Evolutionary conservation across 108 stramenopile species (phyloP).

Genomic region (Epipyxis sp.): DNA sequence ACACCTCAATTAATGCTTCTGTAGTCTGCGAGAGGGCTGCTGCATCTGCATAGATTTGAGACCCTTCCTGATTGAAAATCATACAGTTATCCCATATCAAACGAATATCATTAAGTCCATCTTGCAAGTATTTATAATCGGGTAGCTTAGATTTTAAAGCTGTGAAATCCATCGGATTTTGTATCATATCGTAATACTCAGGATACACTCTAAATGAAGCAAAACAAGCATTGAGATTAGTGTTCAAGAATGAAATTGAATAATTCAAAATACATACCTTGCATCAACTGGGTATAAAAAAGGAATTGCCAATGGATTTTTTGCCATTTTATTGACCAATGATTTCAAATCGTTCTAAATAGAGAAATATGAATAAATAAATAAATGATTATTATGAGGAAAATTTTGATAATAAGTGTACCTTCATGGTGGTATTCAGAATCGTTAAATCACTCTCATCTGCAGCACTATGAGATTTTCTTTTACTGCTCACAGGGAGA

Average conservation of each 20-base stretch:
- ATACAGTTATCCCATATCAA: conserved; percentile 26
- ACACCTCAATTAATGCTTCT: neutral
- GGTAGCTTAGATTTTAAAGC: neutral
- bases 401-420: neutral
- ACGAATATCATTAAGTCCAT: neutral
- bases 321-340: neutral
- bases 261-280: neutral
- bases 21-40: neutral
- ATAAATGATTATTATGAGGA: neutral
- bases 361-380: neutral
- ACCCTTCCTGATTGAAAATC: conserved; percentile 10
- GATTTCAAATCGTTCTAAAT: neutral
- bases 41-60: neutral
- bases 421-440: neutral
- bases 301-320: conserved; percentile 1
- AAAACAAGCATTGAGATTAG: neutral
- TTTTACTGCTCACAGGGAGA: no score
- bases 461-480: no score
- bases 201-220: neutral
- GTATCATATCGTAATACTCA: conserved; percentile 21
- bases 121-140: neutral
- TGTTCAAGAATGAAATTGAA: neutral
- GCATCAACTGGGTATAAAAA: conserved; percentile 25
- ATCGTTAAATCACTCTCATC: no score
- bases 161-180: conserved; percentile 20